These are phyloP conservation scores for Chamaenerion angustifolium DNA, from an alignment of 345 rosid species.

Conservation along the genomic window DNA sequence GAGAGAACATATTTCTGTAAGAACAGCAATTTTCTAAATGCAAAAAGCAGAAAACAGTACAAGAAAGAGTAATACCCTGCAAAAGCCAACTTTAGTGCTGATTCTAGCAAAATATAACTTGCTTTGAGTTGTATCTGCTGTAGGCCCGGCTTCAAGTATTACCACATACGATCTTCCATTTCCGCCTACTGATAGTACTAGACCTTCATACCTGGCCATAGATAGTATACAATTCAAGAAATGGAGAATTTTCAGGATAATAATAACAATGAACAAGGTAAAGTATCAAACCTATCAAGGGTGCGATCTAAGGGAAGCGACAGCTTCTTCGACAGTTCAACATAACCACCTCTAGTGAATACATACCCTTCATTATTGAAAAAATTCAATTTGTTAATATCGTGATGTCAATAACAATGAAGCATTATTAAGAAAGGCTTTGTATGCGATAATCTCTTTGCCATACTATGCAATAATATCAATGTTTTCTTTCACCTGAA, in stretches of 20 bases:
- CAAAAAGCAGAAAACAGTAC: background rate
- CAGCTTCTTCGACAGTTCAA: constrained; percentile 69
- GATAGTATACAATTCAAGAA: background rate
- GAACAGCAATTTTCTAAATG: background rate
- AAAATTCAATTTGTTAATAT: too few relatives aligned
- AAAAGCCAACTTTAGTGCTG: constrained; percentile 82
- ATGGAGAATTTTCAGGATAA: background rate
- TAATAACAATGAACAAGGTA: background rate
- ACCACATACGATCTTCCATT: constrained; percentile 88
- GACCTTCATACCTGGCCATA: constrained; percentile 68
- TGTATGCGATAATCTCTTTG: background rate
- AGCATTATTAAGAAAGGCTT: too few relatives aligned
- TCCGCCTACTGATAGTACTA: constrained; percentile 88
- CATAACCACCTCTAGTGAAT: constrained; percentile 84
- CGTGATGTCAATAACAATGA: too few relatives aligned
- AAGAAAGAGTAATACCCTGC: constrained; percentile 38
- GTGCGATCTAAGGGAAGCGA: constrained; percentile 72
- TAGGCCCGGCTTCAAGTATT: constrained; percentile 95
- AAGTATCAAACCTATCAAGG: constrained; percentile 51
- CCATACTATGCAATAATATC: background rate
- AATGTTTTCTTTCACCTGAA: constrained; percentile 35
- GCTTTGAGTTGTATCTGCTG: constrained; percentile 74
- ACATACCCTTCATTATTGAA: constrained; percentile 51
- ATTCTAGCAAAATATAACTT: constrained; percentile 81
- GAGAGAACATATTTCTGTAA: background rate